Conservation (phyloP, 345 rosid genomes). For the Eutrema heterophyllum region DNA sequence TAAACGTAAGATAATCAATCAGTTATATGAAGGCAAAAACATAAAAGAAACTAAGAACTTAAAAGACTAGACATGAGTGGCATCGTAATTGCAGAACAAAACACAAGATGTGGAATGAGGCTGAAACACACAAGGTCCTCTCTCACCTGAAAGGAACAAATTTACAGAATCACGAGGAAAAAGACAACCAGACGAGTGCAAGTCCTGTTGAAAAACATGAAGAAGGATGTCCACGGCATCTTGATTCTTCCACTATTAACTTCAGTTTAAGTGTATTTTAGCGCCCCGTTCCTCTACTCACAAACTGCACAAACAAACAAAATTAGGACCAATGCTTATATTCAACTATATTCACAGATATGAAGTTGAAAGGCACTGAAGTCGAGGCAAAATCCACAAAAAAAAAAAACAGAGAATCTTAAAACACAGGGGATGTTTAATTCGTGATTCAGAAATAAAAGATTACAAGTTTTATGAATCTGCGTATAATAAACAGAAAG, state of each 20-base stretch:
- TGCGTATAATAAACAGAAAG: neutral
- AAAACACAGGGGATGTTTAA: neutral
- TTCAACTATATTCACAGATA: neutral
- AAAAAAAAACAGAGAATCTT: neutral
- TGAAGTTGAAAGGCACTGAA: neutral
- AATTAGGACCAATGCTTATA: neutral
- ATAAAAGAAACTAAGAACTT: neutral
- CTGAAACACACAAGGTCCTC: neutral
- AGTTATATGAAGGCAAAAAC: neutral
- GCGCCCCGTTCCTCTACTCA: neutral
- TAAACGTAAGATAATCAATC: neutral
- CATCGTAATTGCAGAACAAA: neutral
- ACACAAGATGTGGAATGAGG: neutral
- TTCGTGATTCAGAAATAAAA: neutral
- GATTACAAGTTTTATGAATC: neutral
- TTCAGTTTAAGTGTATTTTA: neutral
- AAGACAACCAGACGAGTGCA: constrained; percentile 69
- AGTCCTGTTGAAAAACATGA: constrained; percentile 58
- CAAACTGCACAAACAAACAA: constrained; percentile 31
- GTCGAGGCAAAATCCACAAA: neutral
- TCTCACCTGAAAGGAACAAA: constrained; percentile 35
- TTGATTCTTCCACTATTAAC: constrained; percentile 35
- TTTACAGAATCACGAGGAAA: constrained; percentile 74
- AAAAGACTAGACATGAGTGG: neutral
- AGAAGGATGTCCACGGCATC: constrained; percentile 75